These are phyloP conservation scores for Lineolata rhizophorae DNA, from an alignment of 495 filamentous ascomycete species.

Conservation along the genomic window DNA sequence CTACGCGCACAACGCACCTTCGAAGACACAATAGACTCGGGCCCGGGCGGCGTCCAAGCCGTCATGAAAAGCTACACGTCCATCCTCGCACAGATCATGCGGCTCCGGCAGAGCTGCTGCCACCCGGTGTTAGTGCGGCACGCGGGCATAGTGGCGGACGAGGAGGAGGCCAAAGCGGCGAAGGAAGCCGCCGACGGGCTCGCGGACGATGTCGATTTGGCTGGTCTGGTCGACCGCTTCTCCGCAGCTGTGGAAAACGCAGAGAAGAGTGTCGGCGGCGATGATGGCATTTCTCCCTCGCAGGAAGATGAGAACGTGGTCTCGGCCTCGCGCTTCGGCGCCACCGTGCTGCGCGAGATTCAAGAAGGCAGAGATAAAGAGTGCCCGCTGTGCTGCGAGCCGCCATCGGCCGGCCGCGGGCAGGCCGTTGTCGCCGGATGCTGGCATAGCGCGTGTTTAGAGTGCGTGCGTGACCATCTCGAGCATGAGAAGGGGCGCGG, in stretches of 20 bases:
- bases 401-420: conserved; percentile 83
- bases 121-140: conserved; percentile 80
- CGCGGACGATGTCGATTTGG: conserved; percentile 90
- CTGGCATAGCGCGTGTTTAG: conserved; percentile 92
- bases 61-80: conserved; percentile 85
- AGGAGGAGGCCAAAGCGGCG: conserved; percentile 63
- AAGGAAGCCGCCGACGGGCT: conserved; percentile 59
- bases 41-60: too few relatives aligned
- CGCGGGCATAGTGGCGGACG: conserved; percentile 63
- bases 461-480: conserved; percentile 72
- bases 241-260: conserved; percentile 41
- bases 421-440: conserved; percentile 74
- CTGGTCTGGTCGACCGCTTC: conserved; percentile 66
- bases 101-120: conserved; percentile 84
- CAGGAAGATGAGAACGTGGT: conserved; percentile 1
- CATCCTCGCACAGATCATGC: conserved; percentile 90
- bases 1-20: conserved; percentile 65
- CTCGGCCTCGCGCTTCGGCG: conserved; percentile 44
- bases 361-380: conserved; percentile 70
- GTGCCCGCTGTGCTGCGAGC: conserved; percentile 86
- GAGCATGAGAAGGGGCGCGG: conserved; percentile 61
- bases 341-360: conserved; percentile 75
- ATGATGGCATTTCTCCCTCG: too few relatives aligned
- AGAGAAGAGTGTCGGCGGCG: too few relatives aligned
- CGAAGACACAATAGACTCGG: conserved; percentile 65